These are phyloP conservation scores for Suillus luteus DNA, from an alignment of 768 basidiomycete species.

Conservation along the genomic window DNA sequence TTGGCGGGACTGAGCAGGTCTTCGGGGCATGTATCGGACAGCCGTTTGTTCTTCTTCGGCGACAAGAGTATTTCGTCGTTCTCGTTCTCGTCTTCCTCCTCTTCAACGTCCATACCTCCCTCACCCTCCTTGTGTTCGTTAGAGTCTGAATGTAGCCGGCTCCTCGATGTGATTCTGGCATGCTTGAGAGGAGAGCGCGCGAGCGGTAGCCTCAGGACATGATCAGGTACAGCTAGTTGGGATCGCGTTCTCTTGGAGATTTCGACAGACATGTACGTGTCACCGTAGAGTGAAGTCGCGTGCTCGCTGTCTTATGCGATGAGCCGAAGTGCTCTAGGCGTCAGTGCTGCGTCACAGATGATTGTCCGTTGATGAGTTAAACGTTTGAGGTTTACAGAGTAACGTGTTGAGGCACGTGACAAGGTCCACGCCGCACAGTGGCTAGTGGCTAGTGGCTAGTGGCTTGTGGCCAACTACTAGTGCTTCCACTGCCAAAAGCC, in stretches of 20 bases:
- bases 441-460: not conserved
- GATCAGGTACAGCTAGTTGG: constrained; percentile 49
- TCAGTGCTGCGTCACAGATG: constrained; percentile 1
- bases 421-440: not conserved
- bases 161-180: constrained; percentile 39
- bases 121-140: constrained; percentile 2
- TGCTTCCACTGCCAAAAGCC: not conserved
- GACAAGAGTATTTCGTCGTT: constrained; percentile 50
- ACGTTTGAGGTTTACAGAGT: not conserved
- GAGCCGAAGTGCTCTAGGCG: not conserved
- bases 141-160: not conserved
- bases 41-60: constrained; percentile 30
- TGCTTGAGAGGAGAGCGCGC: constrained; percentile 54
- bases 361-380: not conserved
- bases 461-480: too few species aligned
- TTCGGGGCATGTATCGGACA: constrained; percentile 27
- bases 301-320: not conserved
- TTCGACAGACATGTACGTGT: constrained; percentile 6
- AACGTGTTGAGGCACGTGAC: constrained; percentile 7
- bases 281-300: not conserved
- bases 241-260: constrained; percentile 46
- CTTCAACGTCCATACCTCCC: constrained; percentile 15
- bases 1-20: constrained; percentile 16
- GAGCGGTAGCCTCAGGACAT: constrained; percentile 45
- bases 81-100: constrained; percentile 29